Evolutionary conservation across 495 filamentous ascomycete species (phyloP).

Genomic region (Xylaria castorea): DNA sequence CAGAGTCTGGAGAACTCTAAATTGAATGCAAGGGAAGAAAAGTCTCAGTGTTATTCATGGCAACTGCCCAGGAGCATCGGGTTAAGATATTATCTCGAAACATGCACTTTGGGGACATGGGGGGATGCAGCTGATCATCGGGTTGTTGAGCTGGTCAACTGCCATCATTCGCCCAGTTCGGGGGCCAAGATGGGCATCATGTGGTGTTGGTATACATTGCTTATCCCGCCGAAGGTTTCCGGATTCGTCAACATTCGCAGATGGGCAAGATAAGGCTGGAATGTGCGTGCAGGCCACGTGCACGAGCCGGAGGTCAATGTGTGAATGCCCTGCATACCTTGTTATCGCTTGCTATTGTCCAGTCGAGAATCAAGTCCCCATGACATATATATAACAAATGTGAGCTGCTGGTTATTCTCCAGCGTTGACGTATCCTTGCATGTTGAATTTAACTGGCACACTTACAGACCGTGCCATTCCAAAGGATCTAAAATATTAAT

Average conservation of each 20-base stretch:
- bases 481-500: not conserved
- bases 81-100: conserved; percentile 3
- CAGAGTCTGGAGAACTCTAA: conserved; percentile 15
- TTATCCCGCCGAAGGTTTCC: conserved; percentile 36
- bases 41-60: not conserved
- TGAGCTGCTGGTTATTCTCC: not conserved
- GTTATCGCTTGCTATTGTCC: not conserved
- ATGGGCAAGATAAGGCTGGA: conserved; percentile 41
- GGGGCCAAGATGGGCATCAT: conserved; percentile 34
- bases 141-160: conserved; percentile 15
- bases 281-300: conserved; percentile 41
- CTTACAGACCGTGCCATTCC: not conserved
- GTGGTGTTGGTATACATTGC: conserved; percentile 35
- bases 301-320: conserved; percentile 16
- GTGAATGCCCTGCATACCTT: not conserved
- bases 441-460: not conserved
- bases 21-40: not conserved
- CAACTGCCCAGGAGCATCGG: not conserved
- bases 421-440: not conserved
- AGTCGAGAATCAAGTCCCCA: not conserved
- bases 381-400: not conserved
- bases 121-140: conserved; percentile 1
- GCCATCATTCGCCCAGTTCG: conserved; percentile 19
- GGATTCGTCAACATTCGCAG: conserved; percentile 37
- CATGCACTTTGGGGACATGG: conserved; percentile 11